Conservation (phyloP, 1,139 yeast species). For the Scheffersomyces stambukii region DNA sequence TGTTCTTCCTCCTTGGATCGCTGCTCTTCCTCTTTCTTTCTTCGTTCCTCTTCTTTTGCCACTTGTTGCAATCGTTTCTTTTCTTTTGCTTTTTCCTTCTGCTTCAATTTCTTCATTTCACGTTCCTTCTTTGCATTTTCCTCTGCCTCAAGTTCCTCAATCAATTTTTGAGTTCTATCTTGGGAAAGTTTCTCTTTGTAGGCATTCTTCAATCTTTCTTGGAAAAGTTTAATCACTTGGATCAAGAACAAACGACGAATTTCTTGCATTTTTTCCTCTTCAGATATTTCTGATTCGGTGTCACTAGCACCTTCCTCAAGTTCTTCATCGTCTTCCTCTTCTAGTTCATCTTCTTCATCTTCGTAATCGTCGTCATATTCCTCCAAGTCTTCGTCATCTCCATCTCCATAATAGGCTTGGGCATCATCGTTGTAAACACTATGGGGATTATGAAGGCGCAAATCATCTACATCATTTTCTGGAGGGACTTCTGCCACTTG, state of each 20-base stretch:
- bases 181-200: constrained; percentile 72
- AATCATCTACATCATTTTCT: constrained; percentile 17
- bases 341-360: constrained; percentile 28
- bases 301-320: constrained; percentile 30
- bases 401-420: constrained; percentile 18
- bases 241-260: constrained; percentile 73
- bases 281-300: constrained; percentile 46
- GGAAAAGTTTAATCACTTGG: constrained; percentile 68
- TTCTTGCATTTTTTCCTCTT: constrained; percentile 68
- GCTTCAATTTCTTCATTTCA: constrained; percentile 66
- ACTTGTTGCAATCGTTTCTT: constrained; percentile 66
- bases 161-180: constrained; percentile 65
- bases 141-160: constrained; percentile 79
- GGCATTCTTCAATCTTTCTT: constrained; percentile 65
- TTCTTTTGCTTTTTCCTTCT: constrained; percentile 74
- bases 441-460: constrained; percentile 5
- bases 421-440: constrained; percentile 13
- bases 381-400: constrained; percentile 22
- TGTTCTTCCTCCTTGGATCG: constrained; percentile 32
- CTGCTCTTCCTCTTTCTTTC: constrained; percentile 54
- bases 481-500: constrained; percentile 3
- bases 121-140: constrained; percentile 64
- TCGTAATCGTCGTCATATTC: constrained; percentile 24
- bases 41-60: constrained; percentile 74
- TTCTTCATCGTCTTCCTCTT: constrained; percentile 28